These are phyloP conservation scores for Phytophthora syringae DNA, from an alignment of 352 stramenopile genomes.

Conservation along the genomic window DNA sequence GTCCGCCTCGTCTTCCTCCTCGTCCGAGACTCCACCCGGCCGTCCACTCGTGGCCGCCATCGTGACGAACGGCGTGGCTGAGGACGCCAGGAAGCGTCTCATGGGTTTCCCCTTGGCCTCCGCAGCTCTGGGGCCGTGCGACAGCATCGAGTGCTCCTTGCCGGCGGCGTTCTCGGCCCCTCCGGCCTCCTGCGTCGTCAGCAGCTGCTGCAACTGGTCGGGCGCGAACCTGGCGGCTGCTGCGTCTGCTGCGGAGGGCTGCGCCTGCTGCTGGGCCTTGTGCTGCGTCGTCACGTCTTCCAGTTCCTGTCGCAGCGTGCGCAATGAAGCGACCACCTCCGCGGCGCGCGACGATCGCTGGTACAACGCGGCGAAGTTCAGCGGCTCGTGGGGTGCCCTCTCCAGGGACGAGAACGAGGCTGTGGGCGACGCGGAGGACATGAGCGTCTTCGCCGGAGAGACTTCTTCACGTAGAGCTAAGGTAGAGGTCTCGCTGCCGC, in stretches of 20 bases:
- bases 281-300: constrained; percentile 47
- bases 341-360: constrained; percentile 60
- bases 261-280: constrained; percentile 30
- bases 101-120: constrained; percentile 77
- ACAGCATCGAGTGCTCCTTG: constrained; percentile 55
- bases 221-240: constrained; percentile 48
- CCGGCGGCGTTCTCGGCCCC: constrained; percentile 38
- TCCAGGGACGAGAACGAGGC: constrained; percentile 22
- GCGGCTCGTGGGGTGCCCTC: constrained; percentile 3
- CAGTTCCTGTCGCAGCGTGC: constrained; percentile 65
- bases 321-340: constrained; percentile 59
- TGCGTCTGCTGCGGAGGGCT: constrained; percentile 17
- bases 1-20: constrained; percentile 43
- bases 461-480: constrained; percentile 1
- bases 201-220: constrained; percentile 71
- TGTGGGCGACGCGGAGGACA: constrained; percentile 27
- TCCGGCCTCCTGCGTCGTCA: constrained; percentile 58
- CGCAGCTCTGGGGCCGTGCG: constrained; percentile 29
- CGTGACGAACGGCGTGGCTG: constrained; percentile 63
- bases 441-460: constrained; percentile 1
- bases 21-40: constrained; percentile 12
- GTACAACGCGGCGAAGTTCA: constrained; percentile 72
- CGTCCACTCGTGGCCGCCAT: constrained; percentile 33
- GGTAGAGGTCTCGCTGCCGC: background rate
- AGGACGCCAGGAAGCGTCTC: constrained; percentile 67